Evolutionary conservation across 805 yeast species (phyloP).

Genomic region (Candida patagonica): DNA sequence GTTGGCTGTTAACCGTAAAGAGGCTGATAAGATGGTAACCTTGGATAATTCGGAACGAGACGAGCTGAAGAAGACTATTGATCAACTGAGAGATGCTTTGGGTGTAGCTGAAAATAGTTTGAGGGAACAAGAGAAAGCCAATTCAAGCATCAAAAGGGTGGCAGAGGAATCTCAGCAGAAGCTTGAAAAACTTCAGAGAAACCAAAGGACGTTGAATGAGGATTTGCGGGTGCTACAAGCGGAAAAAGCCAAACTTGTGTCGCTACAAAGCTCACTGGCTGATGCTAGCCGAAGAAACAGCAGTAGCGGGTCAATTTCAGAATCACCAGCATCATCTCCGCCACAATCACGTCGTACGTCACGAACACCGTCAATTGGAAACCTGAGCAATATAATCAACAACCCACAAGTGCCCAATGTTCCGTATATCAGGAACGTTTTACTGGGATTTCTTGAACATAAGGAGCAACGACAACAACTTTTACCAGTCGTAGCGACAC

Average conservation of each 20-base stretch:
- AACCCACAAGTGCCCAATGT: conserved; percentile 35
- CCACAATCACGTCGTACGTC: background rate
- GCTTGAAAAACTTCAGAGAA: conserved; percentile 27
- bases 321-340: conserved; percentile 2
- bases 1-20: conserved; percentile 18
- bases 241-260: conserved; percentile 16
- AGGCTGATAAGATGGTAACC: conserved; percentile 18
- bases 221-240: conserved; percentile 25
- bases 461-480: conserved; percentile 82
- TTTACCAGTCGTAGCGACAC: conserved; percentile 73
- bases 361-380: background rate
- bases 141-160: conserved; percentile 25
- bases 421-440: conserved; percentile 79
- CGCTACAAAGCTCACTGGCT: too few species aligned
- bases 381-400: background rate
- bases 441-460: conserved; percentile 86
- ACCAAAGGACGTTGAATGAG: conserved; percentile 26
- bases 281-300: background rate
- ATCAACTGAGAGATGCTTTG: conserved; percentile 19
- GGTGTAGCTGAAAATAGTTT: conserved; percentile 21
- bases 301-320: background rate
- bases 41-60: conserved; percentile 24
- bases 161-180: conserved; percentile 29
- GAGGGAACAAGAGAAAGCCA: conserved; percentile 24
- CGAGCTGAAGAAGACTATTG: conserved; percentile 14